Conservation (phyloP, 371 early-diverging fungal genomes). For the Syncephalastrum racemosum region DNA sequence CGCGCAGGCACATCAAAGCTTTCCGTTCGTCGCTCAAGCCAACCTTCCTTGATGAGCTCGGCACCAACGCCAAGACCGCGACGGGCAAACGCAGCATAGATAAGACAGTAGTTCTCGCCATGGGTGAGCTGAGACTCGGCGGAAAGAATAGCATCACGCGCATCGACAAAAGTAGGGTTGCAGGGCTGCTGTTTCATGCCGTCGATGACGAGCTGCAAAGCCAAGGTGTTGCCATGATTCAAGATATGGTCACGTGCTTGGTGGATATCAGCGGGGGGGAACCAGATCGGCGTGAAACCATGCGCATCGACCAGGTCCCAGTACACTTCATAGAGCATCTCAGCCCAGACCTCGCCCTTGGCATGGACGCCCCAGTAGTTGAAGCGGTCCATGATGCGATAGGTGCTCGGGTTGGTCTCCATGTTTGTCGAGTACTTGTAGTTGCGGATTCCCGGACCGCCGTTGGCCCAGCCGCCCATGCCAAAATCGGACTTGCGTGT, state of each 20-base stretch:
- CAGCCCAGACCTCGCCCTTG: conserved; percentile 97
- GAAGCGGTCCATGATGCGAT: conserved; percentile 73
- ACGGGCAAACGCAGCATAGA: conserved; percentile 92
- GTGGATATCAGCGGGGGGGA: conserved; percentile 44
- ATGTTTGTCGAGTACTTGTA: conserved; percentile 86
- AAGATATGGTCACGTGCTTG: conserved; percentile 34
- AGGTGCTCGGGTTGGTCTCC: conserved; percentile 87
- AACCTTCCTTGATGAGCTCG: conserved; percentile 61
- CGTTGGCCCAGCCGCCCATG: conserved; percentile 89
- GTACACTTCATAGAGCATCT: conserved; percentile 88
- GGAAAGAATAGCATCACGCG: conserved; percentile 90
- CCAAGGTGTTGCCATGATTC: conserved; percentile 82
- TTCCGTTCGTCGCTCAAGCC: conserved; percentile 65
- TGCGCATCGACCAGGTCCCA: conserved; percentile 74
- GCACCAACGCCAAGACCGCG: conserved; percentile 86
- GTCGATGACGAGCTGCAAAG: conserved; percentile 86
- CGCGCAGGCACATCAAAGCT: conserved; percentile 56
- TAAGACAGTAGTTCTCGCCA: conserved; percentile 79
- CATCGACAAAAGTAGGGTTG: conserved; percentile 84
- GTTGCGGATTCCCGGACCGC: conserved; percentile 82
- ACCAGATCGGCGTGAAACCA: conserved; percentile 69
- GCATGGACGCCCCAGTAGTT: conserved; percentile 95
- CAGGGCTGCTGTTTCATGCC: conserved; percentile 95
- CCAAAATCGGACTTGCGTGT: conserved; percentile 65
- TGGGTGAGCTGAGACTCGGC: conserved; percentile 81